Evolutionary conservation across 176 grass and related monocot genomes (phyloP).

Genomic region (Carex pumila): DNA sequence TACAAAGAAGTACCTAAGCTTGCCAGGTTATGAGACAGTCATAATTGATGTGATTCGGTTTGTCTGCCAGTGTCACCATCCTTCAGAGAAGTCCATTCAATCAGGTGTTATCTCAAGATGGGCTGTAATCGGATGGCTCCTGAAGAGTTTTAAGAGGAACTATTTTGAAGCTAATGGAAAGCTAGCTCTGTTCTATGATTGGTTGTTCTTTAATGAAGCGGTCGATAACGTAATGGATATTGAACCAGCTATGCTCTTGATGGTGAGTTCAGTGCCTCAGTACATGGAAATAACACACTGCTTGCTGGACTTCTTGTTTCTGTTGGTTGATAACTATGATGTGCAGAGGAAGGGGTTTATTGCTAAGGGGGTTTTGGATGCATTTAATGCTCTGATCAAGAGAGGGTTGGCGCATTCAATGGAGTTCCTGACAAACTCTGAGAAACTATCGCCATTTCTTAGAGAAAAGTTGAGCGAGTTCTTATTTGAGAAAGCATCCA

Average conservation of each 20-base stretch:
- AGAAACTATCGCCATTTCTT: constrained; percentile 49
- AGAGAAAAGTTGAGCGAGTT: constrained; percentile 47
- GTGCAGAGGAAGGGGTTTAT: constrained; percentile 44
- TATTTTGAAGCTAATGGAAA: constrained; percentile 72
- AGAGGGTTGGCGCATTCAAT: constrained; percentile 57
- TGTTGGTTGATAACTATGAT: constrained; percentile 87
- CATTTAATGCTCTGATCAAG: constrained; percentile 42
- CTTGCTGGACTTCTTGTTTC: constrained; percentile 86
- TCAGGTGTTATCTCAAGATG: constrained; percentile 65
- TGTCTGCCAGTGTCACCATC: constrained; percentile 61
- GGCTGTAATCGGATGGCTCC: constrained; percentile 77
- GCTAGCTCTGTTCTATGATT: constrained; percentile 78
- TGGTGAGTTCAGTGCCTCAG: constrained; percentile 72
- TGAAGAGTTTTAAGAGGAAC: constrained; percentile 48
- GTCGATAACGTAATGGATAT: constrained; percentile 69
- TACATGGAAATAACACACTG: constrained; percentile 68
- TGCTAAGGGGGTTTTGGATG: constrained; percentile 31
- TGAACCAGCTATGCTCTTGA: constrained; percentile 88
- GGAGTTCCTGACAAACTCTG: constrained; percentile 48
- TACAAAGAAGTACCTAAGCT: constrained; percentile 50
- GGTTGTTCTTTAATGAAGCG: constrained; percentile 65
- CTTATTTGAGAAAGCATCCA: neutral
- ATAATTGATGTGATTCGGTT: constrained; percentile 70
- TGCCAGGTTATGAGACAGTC: constrained; percentile 58
- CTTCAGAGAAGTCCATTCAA: constrained; percentile 58